Conservation (phyloP, 2,329 filamentous ascomycete genomes). For the Cytospora leucostoma region DNA sequence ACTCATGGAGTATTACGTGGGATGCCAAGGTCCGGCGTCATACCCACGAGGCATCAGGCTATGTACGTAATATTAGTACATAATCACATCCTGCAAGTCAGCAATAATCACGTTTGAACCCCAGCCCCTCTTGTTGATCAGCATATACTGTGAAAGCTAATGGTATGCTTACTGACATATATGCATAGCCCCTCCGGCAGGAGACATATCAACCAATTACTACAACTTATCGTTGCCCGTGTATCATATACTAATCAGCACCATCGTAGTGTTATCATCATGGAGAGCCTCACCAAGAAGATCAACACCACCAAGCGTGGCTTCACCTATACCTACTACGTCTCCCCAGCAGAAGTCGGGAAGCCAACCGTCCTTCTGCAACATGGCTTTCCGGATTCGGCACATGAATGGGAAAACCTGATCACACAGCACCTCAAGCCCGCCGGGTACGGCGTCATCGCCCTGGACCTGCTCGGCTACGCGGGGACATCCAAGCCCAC, state of each 20-base stretch:
- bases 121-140: no score
- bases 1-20: no score
- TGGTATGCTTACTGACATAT: no score
- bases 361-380: conserved; percentile 42
- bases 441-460: conserved; percentile 40
- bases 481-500: conserved; percentile 33
- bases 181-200: no score
- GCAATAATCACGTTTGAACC: no score
- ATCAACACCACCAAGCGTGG: conserved; percentile 35
- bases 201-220: neutral
- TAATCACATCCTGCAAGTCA: no score
- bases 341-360: conserved; percentile 32
- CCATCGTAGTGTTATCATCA: neutral
- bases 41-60: no score
- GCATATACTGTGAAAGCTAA: no score
- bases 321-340: conserved; percentile 46
- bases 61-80: no score
- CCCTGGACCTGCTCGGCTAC: conserved; percentile 39
- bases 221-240: neutral
- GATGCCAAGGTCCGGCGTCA: no score
- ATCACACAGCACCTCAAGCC: conserved; percentile 42
- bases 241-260: neutral
- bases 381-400: conserved; percentile 53
- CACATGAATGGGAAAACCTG: conserved; percentile 46
- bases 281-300: conserved; percentile 35